Base-by-base conservation (phyloP, 495 filamentous ascomycete species). In the Aspergillus nanangensis region DNA sequence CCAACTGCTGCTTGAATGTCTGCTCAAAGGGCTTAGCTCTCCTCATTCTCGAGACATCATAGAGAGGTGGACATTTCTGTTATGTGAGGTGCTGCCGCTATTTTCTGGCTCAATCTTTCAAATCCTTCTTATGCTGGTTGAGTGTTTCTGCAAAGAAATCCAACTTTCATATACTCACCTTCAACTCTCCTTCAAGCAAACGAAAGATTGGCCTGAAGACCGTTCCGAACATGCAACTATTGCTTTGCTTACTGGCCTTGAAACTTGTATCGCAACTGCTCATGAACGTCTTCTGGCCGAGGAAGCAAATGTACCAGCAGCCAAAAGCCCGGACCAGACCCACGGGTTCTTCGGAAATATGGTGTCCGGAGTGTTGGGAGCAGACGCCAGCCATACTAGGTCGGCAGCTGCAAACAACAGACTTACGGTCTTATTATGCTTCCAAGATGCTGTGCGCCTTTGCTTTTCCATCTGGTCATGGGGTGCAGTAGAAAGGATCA, bases 281-380 rank as follows among this genome's bases (percentile, higher is more conserved):
- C 93, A 99, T 67, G 89, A 95, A 50, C 83, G 82, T 36, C 75
- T 97, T 7, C 65, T 90, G 21, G 67, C 74, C 31, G 87, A 94
- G 50, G 89, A 95, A 63, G 71, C 80, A 33, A 87, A 83, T 48
- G 67, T 66, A 27, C 74, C 81, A 41, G 66, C 74, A 27, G 66
- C 78, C 29, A 95, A 92, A 65, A 87, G 79, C 45, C 87, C 89
- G 29, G 89, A 95, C 52, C 87, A 90, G 57, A 74, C 83, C 11
- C 88, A 93, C 57, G 87, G 91, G 35, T 95, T 97, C 63, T 96
- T 98, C 56, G 90, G 92, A 14, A 96, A 90, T 53, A 95, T 97
- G 87, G 90, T 95, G 1, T 93, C 90, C 1, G 90, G 90, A 0
- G 88, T 96, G 0, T 95, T 96, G 61, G 75, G 84, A 8, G 78